Evolutionary conservation across 495 filamentous ascomycete genomes (phyloP).

Genomic region (Cladorrhinum samala): DNA sequence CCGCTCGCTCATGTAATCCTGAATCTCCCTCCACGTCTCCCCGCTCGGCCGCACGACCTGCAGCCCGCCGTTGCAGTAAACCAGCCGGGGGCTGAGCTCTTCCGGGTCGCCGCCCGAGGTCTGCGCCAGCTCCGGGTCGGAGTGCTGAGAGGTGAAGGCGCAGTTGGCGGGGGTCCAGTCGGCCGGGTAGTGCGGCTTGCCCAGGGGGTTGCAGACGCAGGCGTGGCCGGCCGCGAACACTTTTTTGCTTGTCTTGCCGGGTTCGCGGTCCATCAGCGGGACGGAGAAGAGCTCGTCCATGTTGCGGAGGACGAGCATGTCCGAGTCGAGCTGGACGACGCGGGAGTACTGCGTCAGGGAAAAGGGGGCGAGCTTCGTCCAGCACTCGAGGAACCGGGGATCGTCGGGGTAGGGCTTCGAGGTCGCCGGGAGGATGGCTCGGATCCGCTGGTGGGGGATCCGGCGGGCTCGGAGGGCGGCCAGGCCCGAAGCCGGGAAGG

Average conservation of each 20-base stretch:
- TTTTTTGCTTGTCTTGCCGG: background rate
- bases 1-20: slow-evolving; percentile 38
- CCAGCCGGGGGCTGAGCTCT: slow-evolving; percentile 51
- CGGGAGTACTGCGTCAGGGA: slow-evolving; percentile 62
- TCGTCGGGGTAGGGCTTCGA: slow-evolving; percentile 55
- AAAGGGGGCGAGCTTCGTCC: slow-evolving; percentile 78
- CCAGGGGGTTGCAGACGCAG: slow-evolving; percentile 75
- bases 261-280: slow-evolving; percentile 17
- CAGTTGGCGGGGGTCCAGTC: slow-evolving; percentile 70
- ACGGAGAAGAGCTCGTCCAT: slow-evolving; percentile 83
- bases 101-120: slow-evolving; percentile 14
- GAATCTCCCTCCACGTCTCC: slow-evolving; percentile 51
- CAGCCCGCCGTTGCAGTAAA: slow-evolving; percentile 67
- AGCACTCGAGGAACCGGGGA: slow-evolving; percentile 73
- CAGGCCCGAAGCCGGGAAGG: slow-evolving; percentile 56
- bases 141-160: slow-evolving; percentile 66
- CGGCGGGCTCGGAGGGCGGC: slow-evolving; percentile 55
- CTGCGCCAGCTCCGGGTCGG: slow-evolving; percentile 8
- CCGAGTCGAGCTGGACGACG: slow-evolving; percentile 74
- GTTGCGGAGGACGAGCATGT: slow-evolving; percentile 71
- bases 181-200: slow-evolving; percentile 67
- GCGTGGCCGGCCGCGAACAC: slow-evolving; percentile 73
- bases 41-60: slow-evolving; percentile 62
- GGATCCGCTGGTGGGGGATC: slow-evolving; percentile 56
- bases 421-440: slow-evolving; percentile 53